Evolutionary conservation across 495 filamentous ascomycete species (phyloP), one percentile per base, ranked within the genome.

Genomic region (Articulospora tetracladia): DNA sequence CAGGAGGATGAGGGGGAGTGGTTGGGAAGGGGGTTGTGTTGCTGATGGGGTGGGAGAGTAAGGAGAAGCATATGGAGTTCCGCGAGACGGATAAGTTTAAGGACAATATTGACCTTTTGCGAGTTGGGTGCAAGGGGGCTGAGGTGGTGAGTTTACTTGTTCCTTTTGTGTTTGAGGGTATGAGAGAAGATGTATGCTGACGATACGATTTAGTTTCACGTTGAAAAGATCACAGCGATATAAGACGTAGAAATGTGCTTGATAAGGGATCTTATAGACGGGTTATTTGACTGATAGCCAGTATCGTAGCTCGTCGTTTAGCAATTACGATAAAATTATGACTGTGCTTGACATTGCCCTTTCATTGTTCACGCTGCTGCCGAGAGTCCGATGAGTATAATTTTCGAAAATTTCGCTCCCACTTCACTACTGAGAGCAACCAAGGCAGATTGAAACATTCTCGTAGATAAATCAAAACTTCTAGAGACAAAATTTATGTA

Each of bases 141-240:
- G 64, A 66, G 59, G 47, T 66, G 50, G 50, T 59, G 34, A 55
- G 61, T 59, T 53, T 28, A 13, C n/a, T 55, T 41, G 20, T 36
- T 34, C 26, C 44, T 56, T 15, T 12, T 44, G 15, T 44, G 39
- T 15, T 12, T 44, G 15, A 11, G 39, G n/a, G 17, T 44, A 8
- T 3, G 3, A 17, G 39, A 44, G 17, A 19, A 19, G 39, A 19
- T 15, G 17, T n/a, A 44, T 8, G 39, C 39, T 44, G n/a, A 44
- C 17, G 8, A 3, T 44, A 3, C 15, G 15, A n/a, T n/a, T n/a
- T 19, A 44, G 39, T 44, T 44, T n/a, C 39, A 44, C n/a, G 39
- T 44, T 44, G 39, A 44, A 17, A 44, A 44, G 39, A 44, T 44
- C 17, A 44, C 39, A n/a, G 17, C 39, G 11, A 12, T 44, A 3